phyloP scores from a whole-genome alignment of 1,284 basidiomycete genomes.

The Sphagnurus paluster region DNA sequence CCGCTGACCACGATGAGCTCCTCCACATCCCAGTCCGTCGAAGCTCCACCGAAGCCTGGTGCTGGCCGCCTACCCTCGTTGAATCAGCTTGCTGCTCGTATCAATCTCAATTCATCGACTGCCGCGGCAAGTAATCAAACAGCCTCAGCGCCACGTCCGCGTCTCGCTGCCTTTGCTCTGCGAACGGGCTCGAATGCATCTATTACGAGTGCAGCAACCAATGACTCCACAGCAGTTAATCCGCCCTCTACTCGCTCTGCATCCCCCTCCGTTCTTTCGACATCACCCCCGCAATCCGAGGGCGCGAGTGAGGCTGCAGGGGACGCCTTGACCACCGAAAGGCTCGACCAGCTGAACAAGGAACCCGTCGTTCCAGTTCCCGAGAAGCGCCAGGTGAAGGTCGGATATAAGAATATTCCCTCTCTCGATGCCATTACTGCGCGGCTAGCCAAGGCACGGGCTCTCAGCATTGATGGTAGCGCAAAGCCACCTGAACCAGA shows the following conservation, averaged over 20 bases:
- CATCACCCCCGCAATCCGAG: slow-evolving; percentile 50
- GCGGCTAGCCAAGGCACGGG: slow-evolving; percentile 64
- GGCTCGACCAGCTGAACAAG: slow-evolving; percentile 58
- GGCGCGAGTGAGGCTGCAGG: slow-evolving; percentile 36
- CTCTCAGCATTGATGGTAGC: slow-evolving; percentile 70
- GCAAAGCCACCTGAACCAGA: slow-evolving; percentile 71
- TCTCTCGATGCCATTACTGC: slow-evolving; percentile 80
- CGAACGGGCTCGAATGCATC: slow-evolving; percentile 65
- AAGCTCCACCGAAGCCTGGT: slow-evolving; percentile 20
- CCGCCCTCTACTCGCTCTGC: slow-evolving; percentile 61
- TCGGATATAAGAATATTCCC: slow-evolving; percentile 85
- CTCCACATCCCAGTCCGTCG: slow-evolving; percentile 14
- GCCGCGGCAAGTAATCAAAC: slow-evolving; percentile 30
- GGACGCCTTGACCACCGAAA: slow-evolving; percentile 62
- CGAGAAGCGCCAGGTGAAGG: slow-evolving; percentile 51
- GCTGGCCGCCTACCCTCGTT: slow-evolving; percentile 63
- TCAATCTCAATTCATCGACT: slow-evolving; percentile 45
- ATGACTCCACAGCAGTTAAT: slow-evolving; percentile 66
- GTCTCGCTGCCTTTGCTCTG: slow-evolving; percentile 70
- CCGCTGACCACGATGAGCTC: slow-evolving; percentile 24
- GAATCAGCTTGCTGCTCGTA: slow-evolving; percentile 77
- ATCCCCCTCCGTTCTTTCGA: slow-evolving; percentile 44
- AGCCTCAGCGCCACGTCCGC: slow-evolving; percentile 51
- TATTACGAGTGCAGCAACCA: slow-evolving; percentile 32
- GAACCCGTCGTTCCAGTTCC: slow-evolving; percentile 38